These are phyloP conservation scores for Plasmodium vinckei DNA, from an alignment of 169 alveolate species.

Conservation along the genomic window DNA sequence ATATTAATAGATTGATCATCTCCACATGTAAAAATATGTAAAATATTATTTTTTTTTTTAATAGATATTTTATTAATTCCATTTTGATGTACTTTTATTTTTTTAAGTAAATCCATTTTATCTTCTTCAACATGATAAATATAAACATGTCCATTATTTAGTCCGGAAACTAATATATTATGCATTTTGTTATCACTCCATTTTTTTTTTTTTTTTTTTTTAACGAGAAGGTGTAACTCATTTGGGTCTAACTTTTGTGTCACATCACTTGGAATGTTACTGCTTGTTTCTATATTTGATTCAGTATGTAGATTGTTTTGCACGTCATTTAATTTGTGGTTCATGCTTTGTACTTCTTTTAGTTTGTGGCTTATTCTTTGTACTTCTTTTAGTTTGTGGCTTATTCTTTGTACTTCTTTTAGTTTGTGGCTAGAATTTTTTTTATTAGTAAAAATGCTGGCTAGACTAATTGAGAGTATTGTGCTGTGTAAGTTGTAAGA, in stretches of 20 bases:
- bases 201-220: slow-evolving; percentile 7
- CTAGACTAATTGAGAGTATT: slow-evolving; percentile 8
- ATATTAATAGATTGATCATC: slow-evolving; percentile 73
- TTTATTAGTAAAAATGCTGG: background rate
- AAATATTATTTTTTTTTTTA: slow-evolving; percentile 6
- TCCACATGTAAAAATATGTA: slow-evolving; percentile 46
- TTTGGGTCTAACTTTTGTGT: too few relatives aligned
- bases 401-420: too few relatives aligned
- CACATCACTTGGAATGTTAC: too few relatives aligned
- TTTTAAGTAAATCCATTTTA: slow-evolving; percentile 15
- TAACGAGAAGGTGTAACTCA: background rate
- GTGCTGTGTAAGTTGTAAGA: slow-evolving; percentile 50
- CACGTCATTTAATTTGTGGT: background rate
- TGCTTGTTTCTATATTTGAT: background rate
- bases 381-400: too few relatives aligned
- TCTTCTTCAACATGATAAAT: slow-evolving; percentile 21
- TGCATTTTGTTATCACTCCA: background rate
- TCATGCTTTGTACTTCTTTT: too few relatives aligned
- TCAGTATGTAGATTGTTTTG: background rate
- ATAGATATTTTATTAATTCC: slow-evolving; percentile 55
- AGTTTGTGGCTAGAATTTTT: too few relatives aligned
- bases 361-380: too few relatives aligned
- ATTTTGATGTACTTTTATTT: slow-evolving; percentile 46
- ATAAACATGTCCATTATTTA: slow-evolving; percentile 37
- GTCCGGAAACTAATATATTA: slow-evolving; percentile 38